Evolutionary conservation across 2,329 filamentous ascomycete species (phyloP).

Genomic region (Albophoma yamanashiensis): DNA sequence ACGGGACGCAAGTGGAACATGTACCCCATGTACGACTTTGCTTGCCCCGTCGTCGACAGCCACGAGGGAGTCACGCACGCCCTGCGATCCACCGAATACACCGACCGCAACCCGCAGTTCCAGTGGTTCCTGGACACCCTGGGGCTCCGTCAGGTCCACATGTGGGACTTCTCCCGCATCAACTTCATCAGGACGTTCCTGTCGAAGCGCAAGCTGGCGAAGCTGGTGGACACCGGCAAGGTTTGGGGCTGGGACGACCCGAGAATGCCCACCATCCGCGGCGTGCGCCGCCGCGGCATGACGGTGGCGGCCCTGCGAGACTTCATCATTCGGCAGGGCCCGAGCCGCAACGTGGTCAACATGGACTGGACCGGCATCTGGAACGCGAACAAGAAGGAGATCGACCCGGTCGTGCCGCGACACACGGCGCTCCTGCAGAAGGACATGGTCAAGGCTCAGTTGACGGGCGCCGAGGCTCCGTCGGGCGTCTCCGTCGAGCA

Average conservation of each 20-base stretch:
- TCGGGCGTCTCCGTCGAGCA: constrained; percentile 55
- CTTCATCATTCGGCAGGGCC: constrained; percentile 77
- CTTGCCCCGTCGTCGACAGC: constrained; percentile 71
- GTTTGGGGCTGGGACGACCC: constrained; percentile 84
- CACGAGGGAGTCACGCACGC: constrained; percentile 78
- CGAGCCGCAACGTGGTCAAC: constrained; percentile 71
- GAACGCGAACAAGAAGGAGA: constrained; percentile 70
- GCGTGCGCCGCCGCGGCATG: constrained; percentile 68
- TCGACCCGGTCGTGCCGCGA: constrained; percentile 65
- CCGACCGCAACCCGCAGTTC: constrained; percentile 77
- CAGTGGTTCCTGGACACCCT: constrained; percentile 74
- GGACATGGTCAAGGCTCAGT: constrained; percentile 57
- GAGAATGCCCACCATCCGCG: constrained; percentile 75
- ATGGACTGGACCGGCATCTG: constrained; percentile 75
- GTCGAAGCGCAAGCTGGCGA: constrained; percentile 78
- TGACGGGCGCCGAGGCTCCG: constrained; percentile 59
- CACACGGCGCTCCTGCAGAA: constrained; percentile 64
- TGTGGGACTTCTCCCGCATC: constrained; percentile 79
- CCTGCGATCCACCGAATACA: constrained; percentile 76
- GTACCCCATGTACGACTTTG: constrained; percentile 82
- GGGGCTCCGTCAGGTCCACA: constrained; percentile 63
- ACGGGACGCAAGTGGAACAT: constrained; percentile 75
- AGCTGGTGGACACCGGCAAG: constrained; percentile 64
- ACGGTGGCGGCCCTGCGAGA: constrained; percentile 69
- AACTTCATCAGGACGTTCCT: constrained; percentile 77